Conservation (phyloP, 2,329 filamentous ascomycete genomes). For the Salinomyces thailandicus region DNA sequence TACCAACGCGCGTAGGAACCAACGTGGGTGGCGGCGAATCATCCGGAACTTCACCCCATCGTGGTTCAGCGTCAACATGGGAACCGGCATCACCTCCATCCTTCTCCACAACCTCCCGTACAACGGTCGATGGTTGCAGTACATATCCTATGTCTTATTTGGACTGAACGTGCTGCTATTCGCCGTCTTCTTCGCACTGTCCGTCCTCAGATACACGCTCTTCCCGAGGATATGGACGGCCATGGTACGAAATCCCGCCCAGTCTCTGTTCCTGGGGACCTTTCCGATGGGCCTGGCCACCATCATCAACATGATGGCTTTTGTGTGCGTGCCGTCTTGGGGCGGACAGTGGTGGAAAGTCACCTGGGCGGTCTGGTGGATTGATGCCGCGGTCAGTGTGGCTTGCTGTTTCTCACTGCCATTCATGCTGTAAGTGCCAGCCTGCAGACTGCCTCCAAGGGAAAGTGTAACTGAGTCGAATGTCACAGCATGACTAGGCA, state of each 20-base stretch:
- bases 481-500: too few relatives aligned
- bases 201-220: conserved; percentile 49
- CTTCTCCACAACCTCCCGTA: conserved; percentile 54
- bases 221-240: conserved; percentile 56
- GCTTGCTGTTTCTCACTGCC: conserved; percentile 11
- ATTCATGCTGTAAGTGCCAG: conserved; percentile 10
- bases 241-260: conserved; percentile 56
- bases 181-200: conserved; percentile 42
- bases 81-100: conserved; percentile 36
- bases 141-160: conserved; percentile 52
- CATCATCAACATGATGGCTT: conserved; percentile 19
- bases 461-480: too few relatives aligned
- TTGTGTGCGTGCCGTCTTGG: conserved; percentile 22
- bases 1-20: too few relatives aligned
- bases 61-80: conserved; percentile 37
- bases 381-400: conserved; percentile 12
- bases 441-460: too few relatives aligned
- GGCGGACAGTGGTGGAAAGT: conserved; percentile 10
- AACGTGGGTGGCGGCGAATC: conserved; percentile 18
- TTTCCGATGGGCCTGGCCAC: conserved; percentile 24
- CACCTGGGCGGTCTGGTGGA: conserved; percentile 16
- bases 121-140: conserved; percentile 47
- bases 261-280: conserved; percentile 55
- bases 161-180: conserved; percentile 51
- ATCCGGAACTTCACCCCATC: conserved; percentile 23